A percentile compares a stretch with the other conserved stretches of the same genome.
phyloP scores from a whole-genome alignment of 2,329 filamentous ascomycete species.

The Phialocephala subalpina region DNA sequence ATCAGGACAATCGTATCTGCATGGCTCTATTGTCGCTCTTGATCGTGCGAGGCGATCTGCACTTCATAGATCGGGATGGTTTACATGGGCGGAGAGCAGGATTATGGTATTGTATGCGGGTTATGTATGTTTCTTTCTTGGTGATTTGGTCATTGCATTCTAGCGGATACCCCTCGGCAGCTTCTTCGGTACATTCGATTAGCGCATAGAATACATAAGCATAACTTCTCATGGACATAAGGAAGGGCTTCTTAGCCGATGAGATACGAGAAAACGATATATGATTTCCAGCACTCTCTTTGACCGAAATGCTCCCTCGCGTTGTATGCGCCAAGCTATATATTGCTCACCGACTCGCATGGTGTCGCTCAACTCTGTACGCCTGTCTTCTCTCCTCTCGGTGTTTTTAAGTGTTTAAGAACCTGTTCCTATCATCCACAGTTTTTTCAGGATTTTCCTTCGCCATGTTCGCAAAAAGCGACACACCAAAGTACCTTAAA shows the following conservation, averaged over 20 bases:
- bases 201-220: not conserved
- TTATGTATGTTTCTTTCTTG: not conserved
- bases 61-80: not conserved
- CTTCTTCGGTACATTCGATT: not conserved
- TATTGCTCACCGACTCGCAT: not conserved
- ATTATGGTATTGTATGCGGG: not conserved
- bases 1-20: too few species aligned
- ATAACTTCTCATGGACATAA: not conserved
- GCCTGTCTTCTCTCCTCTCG: too few species aligned
- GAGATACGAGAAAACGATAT: not conserved
- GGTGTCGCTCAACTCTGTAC: not conserved
- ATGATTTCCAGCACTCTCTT: not conserved
- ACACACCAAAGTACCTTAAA: too few species aligned
- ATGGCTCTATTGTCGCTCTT: too few species aligned
- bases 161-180: conserved; percentile 3
- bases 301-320: not conserved
- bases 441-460: too few species aligned
- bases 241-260: not conserved
- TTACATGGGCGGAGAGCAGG: not conserved
- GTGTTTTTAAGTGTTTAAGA: too few species aligned
- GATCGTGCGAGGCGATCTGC: not conserved
- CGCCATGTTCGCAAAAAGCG: too few species aligned
- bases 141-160: not conserved
- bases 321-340: not conserved
- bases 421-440: too few species aligned